phyloP scores from a whole-genome alignment of 2,329 filamentous ascomycete genomes.

The Aspergillus quadrilineatus region DNA sequence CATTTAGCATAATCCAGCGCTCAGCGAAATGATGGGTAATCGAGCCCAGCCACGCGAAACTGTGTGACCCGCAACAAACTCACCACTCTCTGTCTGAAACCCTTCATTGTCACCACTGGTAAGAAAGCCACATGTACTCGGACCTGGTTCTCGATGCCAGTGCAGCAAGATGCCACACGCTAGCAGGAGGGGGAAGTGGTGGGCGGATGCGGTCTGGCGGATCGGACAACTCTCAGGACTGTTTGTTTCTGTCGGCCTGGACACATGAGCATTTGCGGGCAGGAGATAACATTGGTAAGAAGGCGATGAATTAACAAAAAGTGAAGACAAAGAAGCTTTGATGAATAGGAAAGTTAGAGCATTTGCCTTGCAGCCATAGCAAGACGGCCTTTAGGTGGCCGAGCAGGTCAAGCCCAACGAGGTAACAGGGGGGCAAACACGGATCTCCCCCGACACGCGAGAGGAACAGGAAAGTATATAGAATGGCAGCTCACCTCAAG shows the following conservation, averaged over 20 bases:
- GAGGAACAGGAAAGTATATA: conserved; percentile 18
- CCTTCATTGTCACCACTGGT: conserved; percentile 73
- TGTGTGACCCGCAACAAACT: conserved; percentile 43
- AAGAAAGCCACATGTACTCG: conserved; percentile 39
- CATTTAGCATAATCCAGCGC: conserved; percentile 25
- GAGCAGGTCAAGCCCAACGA: conserved; percentile 10
- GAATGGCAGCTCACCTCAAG: conserved; percentile 22
- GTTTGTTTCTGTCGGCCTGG: conserved; percentile 34
- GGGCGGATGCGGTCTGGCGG: conserved; percentile 17
- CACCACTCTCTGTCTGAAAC: conserved; percentile 96
- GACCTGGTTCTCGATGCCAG: conserved; percentile 30
- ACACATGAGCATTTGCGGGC: conserved; percentile 29
- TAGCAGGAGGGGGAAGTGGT: conserved; percentile 30
- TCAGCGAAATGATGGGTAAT: conserved; percentile 27
- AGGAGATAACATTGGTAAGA: conserved; percentile 11
- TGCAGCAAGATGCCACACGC: conserved; percentile 37
- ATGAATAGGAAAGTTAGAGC: not conserved
- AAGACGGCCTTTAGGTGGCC: conserved; percentile 10
- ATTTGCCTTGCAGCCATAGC: conserved; percentile 11
- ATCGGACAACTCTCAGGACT: conserved; percentile 23
- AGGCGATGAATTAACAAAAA: not conserved
- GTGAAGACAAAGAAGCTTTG: not conserved
- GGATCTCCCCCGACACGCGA: conserved; percentile 16
- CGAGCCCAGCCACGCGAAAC: conserved; percentile 22
- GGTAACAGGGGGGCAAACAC: conserved; percentile 16